Base-by-base conservation (phyloP, 2,329 filamentous ascomycete genomes). In the Calonectria pseudoreteaudii region DNA sequence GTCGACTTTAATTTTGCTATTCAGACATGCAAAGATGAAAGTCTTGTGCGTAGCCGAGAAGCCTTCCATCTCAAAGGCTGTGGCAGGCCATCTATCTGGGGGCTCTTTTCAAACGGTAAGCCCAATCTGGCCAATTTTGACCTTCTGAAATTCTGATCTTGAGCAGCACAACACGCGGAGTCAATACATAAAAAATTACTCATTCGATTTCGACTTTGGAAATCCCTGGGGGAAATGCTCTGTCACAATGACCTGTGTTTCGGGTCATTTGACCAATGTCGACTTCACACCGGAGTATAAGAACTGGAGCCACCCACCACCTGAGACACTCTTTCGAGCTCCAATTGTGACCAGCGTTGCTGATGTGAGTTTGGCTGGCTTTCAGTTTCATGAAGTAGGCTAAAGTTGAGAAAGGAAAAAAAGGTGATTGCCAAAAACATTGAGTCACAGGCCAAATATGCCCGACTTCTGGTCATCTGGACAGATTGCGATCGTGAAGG, bases 401-500 rank as follows among this genome's bases (percentile, higher is more conserved):
- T 82, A 69, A 82, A 38, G 20, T 11, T 16, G 31, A 13, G 11
- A 8, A 77, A 96, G 91, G 93, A 96, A 81, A 97, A 96, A 82
- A 93, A 93, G 80, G 86, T 89, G 1, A 93, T 99, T 75, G 95
- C 96, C 13, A 89, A 92, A 38, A 99, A 99, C 81, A 97, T 99
- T 80, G 91, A 93, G 78, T 87, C 90, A 1, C 93, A 98, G 83
- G 96, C 97, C 23, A 90, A 90, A 74, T 90, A 90, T 82, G 90
- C 92, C n/a, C 90, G 89, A 70, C 91, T 93, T 16, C 88, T 99
- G 38, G 96, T 97, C 84, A 98, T 99, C 79, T 99, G 97, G 97
- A 99, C 97, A 0, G 97, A 99, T 89, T 98, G 97, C 85, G 97
- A 99, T 88, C 92, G 96, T 70, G 97, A 99, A 88, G 97, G 97